Conservation (phyloP, 257 asterid species). For the Ocimum tenuiflorum region DNA sequence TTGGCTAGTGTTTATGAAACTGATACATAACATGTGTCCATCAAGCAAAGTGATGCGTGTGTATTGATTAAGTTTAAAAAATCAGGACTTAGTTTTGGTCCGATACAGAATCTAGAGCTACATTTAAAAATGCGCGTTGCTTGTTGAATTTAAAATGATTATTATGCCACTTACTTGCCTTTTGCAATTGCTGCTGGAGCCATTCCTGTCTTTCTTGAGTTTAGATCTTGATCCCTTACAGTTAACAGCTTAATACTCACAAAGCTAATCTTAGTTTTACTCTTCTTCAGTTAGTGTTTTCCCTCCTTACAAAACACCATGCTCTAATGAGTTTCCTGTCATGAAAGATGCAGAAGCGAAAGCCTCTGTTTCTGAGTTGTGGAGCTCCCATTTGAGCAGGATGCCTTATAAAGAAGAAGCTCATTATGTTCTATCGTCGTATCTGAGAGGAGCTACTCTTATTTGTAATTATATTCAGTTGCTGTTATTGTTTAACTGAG, state of each 20-base stretch:
- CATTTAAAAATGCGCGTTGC: too few relatives aligned
- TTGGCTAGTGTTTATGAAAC: not conserved
- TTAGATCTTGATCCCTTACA: not conserved
- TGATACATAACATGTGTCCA: not conserved
- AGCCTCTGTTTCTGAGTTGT: not conserved
- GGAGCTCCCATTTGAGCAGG: slow-evolving; percentile 19
- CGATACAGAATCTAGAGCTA: too few relatives aligned
- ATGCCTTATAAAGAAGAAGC: slow-evolving; percentile 4
- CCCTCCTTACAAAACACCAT: slow-evolving; percentile 2
- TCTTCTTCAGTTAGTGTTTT: not conserved
- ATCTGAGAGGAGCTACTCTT: not conserved
- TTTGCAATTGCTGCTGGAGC: not conserved
- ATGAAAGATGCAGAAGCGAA: not conserved
- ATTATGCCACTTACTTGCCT: slow-evolving; percentile 1
- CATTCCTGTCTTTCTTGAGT: not conserved
- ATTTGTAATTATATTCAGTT: not conserved
- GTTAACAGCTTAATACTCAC: not conserved
- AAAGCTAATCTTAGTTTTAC: not conserved
- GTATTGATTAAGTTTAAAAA: not conserved
- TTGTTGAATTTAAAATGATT: not conserved
- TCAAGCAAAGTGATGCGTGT: not conserved
- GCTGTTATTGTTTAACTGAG: too few relatives aligned
- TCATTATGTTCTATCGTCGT: not conserved
- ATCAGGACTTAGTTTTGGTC: not conserved
- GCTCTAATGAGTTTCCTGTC: slow-evolving; percentile 13